These are phyloP conservation scores for Coniosporium apollinis DNA, from an alignment of 495 filamentous ascomycete genomes.

Conservation along the genomic window DNA sequence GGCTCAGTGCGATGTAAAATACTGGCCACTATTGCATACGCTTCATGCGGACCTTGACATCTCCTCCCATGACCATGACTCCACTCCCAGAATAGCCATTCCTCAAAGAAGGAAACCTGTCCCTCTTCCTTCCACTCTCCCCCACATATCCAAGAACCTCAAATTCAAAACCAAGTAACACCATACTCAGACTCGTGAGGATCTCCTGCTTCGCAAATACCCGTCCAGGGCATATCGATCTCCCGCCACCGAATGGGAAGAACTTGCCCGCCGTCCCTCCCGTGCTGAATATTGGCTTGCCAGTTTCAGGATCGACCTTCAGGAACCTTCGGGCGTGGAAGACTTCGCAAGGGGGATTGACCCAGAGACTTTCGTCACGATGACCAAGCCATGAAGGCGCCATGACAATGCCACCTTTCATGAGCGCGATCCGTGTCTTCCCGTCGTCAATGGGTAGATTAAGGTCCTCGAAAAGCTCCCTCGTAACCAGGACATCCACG, in stretches of 20 bases:
- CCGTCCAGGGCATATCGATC: constrained; percentile 8
- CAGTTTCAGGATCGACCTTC: constrained; percentile 4
- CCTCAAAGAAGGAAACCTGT: constrained; percentile 4
- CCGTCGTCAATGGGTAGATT: constrained; percentile 10
- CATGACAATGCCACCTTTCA: constrained; percentile 12
- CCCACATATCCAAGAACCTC: constrained; percentile 10
- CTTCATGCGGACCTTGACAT: no score
- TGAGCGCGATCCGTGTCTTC: constrained; percentile 2
- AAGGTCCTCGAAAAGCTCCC: constrained; percentile 8
- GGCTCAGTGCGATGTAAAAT: no score
- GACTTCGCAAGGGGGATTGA: constrained; percentile 1
- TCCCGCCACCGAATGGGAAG: constrained; percentile 13
- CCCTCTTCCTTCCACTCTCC: constrained; percentile 6
- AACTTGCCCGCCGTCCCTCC: constrained; percentile 8
- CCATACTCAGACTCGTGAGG: constrained; percentile 6
- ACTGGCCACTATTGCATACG: no score
- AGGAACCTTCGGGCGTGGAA: constrained; percentile 14
- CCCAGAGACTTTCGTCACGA: constrained; percentile 5
- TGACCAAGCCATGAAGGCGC: constrained; percentile 13
- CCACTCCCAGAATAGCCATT: constrained; percentile 6
- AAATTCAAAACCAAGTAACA: constrained; percentile 12
- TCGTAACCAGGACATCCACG: constrained; percentile 12
- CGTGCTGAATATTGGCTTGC: constrained; percentile 7
- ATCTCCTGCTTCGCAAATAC: constrained; percentile 13
- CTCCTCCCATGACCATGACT: constrained; percentile 8